These are phyloP conservation scores for Neonectria hederae DNA, from an alignment of 2,329 filamentous ascomycete species.

Conservation along the genomic window DNA sequence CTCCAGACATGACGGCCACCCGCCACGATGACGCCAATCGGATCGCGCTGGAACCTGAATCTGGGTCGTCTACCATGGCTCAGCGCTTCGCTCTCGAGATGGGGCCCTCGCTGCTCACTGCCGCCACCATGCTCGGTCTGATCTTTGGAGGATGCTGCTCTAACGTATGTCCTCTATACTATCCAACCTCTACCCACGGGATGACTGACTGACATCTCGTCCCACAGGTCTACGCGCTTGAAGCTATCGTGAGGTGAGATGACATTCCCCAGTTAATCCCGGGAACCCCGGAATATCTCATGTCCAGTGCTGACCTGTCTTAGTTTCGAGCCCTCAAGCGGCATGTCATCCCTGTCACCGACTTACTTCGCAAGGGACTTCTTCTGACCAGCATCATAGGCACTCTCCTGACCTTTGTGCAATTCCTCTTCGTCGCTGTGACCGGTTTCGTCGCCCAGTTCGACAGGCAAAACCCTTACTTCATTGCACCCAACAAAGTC, in stretches of 20 bases:
- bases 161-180: conserved; percentile 69
- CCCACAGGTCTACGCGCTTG: conserved; percentile 88
- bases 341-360: conserved; percentile 53
- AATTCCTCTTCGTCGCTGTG: conserved; percentile 84
- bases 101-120: conserved; percentile 58
- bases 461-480: conserved; percentile 74
- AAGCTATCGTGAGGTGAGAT: conserved; percentile 90
- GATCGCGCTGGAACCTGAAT: conserved; percentile 26
- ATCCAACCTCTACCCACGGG: neutral
- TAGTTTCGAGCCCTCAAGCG: conserved; percentile 85
- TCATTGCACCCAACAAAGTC: conserved; percentile 79
- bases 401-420: conserved; percentile 87
- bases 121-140: conserved; percentile 76
- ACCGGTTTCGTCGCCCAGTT: conserved; percentile 81
- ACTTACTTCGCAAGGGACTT: conserved; percentile 5
- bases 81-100: conserved; percentile 38
- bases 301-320: conserved; percentile 25
- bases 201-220: conserved; percentile 33
- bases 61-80: conserved; percentile 26
- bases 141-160: conserved; percentile 97
- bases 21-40: conserved; percentile 10
- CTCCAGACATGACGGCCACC: conserved; percentile 33
- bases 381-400: conserved; percentile 58
- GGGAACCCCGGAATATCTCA: conserved; percentile 6
- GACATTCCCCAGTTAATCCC: neutral